Evolutionary conservation across 1,139 yeast genomes (phyloP), one percentile per base, ranked within the genome.

Genomic region (Saccharomyces pastorianus): DNA sequence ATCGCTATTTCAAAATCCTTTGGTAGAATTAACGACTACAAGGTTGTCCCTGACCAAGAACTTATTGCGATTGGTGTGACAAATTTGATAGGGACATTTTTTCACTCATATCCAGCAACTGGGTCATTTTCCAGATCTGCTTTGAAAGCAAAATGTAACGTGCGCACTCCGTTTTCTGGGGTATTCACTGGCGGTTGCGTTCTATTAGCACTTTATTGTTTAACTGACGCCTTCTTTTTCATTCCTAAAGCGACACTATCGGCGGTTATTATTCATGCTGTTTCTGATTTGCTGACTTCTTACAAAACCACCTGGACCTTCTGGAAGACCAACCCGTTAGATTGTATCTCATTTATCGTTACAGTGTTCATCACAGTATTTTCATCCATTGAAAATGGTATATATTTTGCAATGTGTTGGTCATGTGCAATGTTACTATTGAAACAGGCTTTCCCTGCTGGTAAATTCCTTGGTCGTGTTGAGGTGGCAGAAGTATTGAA

Each of bases 121-220:
- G 97, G 98, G 52, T 91, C 97, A 1, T 91, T 91, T 71, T 88
- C 96, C 25, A 84, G 97, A 76, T 86, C 96, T 50, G 97, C 97
- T 13, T 79, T 91, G 66, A 90, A 91, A 73, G 87, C 96, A 53
- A 91, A 90, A 73, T 90, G 96, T 79, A 96, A 96, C 67, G 98
- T 91, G 48, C 81, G 91, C 67, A 91, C 98, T 44, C 98, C 98
- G 32, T 76, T 90, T 59, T 96, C 96, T 52, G 96, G 97, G 73
- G 78, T 89, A 53, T 87, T 83, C 73, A 89, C 96, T 29, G 98
- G 97, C 67, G 82, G 80, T 46, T 91, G 91, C 69, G 97, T 91
- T 27, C 73, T 91, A 59, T 75, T 91, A 59, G 96, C 97, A 2
- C 76, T 91, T 58, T 91, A 90, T 70, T 84, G 86, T 55, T 79